phyloP scores from a whole-genome alignment of 768 basidiomycete species.

The Lactarius psammicola region DNA sequence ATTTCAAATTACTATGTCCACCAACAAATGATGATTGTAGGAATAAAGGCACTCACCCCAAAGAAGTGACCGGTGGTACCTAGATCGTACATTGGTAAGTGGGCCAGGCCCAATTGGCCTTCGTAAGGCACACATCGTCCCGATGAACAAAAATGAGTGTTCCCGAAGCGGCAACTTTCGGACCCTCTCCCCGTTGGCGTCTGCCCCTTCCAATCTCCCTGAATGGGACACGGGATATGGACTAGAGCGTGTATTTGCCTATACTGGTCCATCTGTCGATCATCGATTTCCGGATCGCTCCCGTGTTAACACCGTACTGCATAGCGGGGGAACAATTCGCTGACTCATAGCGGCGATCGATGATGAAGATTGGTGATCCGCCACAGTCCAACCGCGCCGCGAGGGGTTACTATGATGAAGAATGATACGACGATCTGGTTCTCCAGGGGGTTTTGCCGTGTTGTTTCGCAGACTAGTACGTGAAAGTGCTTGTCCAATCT shows the following conservation, averaged over 20 bases:
- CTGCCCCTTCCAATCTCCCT: not conserved
- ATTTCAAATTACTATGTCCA: not conserved
- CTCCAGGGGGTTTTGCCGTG: not conserved
- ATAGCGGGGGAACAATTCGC: not conserved
- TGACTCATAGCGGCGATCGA: too few relatives aligned
- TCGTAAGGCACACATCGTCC: too few relatives aligned
- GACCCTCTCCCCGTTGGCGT: not conserved
- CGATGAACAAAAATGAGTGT: too few relatives aligned
- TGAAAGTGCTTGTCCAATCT: not conserved
- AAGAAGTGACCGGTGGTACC: not conserved
- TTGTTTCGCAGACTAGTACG: not conserved
- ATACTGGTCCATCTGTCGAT: not conserved
- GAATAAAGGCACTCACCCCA: too few relatives aligned
- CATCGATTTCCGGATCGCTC: not conserved
- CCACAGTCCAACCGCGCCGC: not conserved
- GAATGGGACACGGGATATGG: not conserved
- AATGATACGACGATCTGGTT: not conserved
- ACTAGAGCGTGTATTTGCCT: not conserved
- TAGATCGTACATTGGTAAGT: not conserved
- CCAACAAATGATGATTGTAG: too few relatives aligned
- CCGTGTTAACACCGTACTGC: not conserved
- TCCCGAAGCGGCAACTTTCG: not conserved
- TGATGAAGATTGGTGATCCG: not conserved
- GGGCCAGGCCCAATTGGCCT: not conserved
- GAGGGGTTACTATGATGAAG: not conserved